These are phyloP conservation scores for Cotoneaster glaucophyllus DNA, from an alignment of 306 rosid genomes.

Conservation along the genomic window DNA sequence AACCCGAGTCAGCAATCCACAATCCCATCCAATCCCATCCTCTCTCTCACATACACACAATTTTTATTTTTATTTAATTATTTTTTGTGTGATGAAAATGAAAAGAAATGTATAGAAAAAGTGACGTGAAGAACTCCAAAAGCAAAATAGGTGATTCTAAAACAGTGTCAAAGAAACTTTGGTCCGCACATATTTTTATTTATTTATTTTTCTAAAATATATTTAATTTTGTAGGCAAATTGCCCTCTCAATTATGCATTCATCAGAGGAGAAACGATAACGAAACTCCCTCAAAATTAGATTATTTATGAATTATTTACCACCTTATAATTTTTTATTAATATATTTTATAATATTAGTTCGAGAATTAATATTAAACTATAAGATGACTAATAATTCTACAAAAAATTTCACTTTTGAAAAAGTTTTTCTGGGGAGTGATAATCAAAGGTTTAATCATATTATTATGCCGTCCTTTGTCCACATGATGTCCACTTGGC, in stretches of 20 bases:
- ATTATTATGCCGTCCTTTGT: conserved; percentile 30
- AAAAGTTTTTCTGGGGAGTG: neutral
- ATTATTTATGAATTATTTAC: fast-evolving
- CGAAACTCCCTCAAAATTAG: fast-evolving
- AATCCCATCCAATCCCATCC: conserved; percentile 23
- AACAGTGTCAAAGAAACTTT: conserved; percentile 51
- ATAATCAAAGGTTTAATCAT: conserved; percentile 2
- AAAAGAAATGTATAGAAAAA: conserved; percentile 35
- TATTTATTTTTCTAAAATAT: neutral
- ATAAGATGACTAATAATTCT: too few relatives aligned
- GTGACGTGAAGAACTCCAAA: conserved; percentile 88
- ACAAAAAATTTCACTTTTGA: fast-evolving
- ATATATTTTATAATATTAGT: too few relatives aligned
- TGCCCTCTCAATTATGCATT: neutral
- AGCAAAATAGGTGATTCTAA: conserved; percentile 36
- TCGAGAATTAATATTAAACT: too few relatives aligned
- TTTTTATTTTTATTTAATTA: neutral
- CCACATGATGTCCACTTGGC: conserved; percentile 27
- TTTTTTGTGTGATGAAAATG: conserved; percentile 36
- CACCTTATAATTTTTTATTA: fast-evolving
- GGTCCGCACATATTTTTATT: conserved; percentile 44
- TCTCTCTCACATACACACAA: neutral
- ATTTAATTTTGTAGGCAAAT: neutral
- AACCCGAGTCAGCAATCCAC: conserved; percentile 60
- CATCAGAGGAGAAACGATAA: neutral